A percentile compares a stretch with the other conserved stretches of the same genome.
These are phyloP conservation scores for Leucaena leucocephala DNA, from an alignment of 306 rosid species.

Conservation along the genomic window DNA sequence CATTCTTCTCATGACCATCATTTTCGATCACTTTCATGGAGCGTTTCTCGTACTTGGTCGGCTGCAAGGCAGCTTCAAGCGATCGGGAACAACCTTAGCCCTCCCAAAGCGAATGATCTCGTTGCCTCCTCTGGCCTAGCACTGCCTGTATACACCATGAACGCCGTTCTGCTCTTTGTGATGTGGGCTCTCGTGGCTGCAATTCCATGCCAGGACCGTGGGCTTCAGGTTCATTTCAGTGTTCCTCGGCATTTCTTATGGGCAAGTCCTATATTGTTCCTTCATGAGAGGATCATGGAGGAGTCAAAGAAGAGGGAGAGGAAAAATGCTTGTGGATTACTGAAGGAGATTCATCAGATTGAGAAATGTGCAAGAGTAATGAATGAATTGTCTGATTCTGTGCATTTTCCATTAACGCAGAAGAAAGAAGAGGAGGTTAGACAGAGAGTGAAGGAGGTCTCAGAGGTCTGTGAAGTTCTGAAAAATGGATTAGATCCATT, in stretches of 20 bases:
- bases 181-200: conserved; percentile 97
- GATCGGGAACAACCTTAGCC: conserved; percentile 60
- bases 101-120: conserved; percentile 71
- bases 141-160: conserved; percentile 60
- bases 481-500: conserved; percentile 77
- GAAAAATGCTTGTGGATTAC: conserved; percentile 68
- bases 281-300: conserved; percentile 75
- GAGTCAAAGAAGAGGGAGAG: conserved; percentile 81
- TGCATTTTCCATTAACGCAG: conserved; percentile 71
- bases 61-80: conserved; percentile 89
- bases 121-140: conserved; percentile 66
- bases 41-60: conserved; percentile 91
- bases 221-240: conserved; percentile 67
- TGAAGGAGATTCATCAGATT: conserved; percentile 82
- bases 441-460: conserved; percentile 68
- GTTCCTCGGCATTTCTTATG: conserved; percentile 60
- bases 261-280: conserved; percentile 64
- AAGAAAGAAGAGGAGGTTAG: conserved; percentile 68
- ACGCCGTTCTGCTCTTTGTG: conserved; percentile 60
- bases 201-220: conserved; percentile 95
- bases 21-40: conserved; percentile 90
- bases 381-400: conserved; percentile 68
- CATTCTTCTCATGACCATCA: conserved; percentile 35
- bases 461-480: conserved; percentile 52
- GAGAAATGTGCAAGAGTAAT: conserved; percentile 74